Base-by-base conservation (phyloP, 805 yeast genomes). In the Starmerella apis region DNA sequence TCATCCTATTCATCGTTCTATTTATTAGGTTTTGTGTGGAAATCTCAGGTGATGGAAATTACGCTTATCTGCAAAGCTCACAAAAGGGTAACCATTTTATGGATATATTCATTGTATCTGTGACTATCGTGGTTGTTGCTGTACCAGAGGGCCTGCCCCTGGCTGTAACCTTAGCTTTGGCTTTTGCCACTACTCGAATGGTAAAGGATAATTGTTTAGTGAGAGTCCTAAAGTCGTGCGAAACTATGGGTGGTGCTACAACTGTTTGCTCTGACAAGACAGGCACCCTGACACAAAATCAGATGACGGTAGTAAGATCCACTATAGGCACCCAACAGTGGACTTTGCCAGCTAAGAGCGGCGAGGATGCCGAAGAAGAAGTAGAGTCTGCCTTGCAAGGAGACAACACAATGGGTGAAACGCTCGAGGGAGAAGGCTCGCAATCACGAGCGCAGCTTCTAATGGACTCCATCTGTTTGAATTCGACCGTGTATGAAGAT, bases 91-190 rank as follows among this genome's bases (percentile, higher is more conserved):
- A 85, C 49, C 76, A 75, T 57, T 88, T 88, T 59, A 71, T 92
- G 70, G 81, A 86, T 60, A 84, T 90, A 50, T 72, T 92, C 53
- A 92, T 92, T 61, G 86, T 92, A 22, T 83, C 97, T 0, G 83
- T 92, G 53, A 87, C 98, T 0, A 76, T 92, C 59, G 80, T 92
- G 25, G 98, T 90, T 14, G 98, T 92, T 46, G 99, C 98, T 0
- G 95, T 92, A n/a, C 99, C 99, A 3, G 99, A 92, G 68, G 99
- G 99, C 54, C 75, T 92, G 50, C 99, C 99, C 1, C 72, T 92
- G 50, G 99, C 99, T 2, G 98, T 92, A 16, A 92, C 99, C 1
- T 73, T 92, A 43, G 95, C 98, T 0, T 72, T 92, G 57, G 98
- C 98, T 0, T 92, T 92, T 71, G 98, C 99, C 2, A 92, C 98